Conservation (phyloP, 345 rosid genomes). For the Murraya koenigii region DNA sequence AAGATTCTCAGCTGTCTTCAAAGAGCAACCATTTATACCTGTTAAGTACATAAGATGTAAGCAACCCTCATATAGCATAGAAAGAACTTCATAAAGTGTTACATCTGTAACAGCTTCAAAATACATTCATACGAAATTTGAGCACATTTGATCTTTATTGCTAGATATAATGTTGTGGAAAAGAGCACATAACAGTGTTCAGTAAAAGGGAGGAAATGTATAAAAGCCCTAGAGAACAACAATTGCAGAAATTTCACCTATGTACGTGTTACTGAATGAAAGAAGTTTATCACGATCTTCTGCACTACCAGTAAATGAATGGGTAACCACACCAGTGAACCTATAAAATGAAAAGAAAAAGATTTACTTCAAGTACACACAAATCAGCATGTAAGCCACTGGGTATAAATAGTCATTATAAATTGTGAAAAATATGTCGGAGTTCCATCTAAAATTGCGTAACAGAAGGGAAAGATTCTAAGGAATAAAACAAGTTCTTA, state of each 20-base stretch:
- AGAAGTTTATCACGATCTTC: constrained; percentile 78
- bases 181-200: not conserved
- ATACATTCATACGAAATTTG: not conserved
- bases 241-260: constrained; percentile 47
- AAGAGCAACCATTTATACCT: constrained; percentile 94
- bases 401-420: not conserved
- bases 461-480: not conserved
- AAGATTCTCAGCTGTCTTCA: constrained; percentile 82
- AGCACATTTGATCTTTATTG: not conserved
- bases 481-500: not conserved
- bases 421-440: not conserved
- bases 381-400: not conserved
- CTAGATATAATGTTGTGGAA: not conserved
- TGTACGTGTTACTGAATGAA: constrained; percentile 62
- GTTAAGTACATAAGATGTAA: constrained; percentile 1
- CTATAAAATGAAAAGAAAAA: constrained; percentile 33
- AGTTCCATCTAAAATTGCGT: not conserved
- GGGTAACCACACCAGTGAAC: constrained; percentile 78
- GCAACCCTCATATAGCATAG: not conserved
- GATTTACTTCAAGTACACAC: not conserved
- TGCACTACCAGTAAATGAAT: constrained; percentile 87
- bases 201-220: not conserved
- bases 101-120: constrained; percentile 11
- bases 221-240: not conserved
- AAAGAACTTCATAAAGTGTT: not conserved